Base-by-base conservation (phyloP, 805 yeast species). In the Starmerella apis region DNA sequence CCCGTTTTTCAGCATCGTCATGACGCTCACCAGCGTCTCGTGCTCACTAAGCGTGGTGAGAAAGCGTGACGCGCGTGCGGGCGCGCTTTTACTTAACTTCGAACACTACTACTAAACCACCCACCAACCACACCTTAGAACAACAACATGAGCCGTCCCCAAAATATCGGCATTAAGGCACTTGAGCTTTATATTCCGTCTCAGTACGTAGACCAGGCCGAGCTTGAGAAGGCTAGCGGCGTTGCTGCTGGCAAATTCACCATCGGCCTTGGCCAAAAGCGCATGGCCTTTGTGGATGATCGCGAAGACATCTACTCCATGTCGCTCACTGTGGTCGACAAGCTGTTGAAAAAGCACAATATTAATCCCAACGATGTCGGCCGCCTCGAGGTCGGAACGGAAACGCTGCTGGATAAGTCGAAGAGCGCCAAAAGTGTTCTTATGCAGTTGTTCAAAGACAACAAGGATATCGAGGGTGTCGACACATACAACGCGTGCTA, bases 401-500 rank as follows among this genome's bases (percentile, higher is more conserved):
- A 92, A 74, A 90, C 98, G 46, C 74, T 92, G 62, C 75, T 92
- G 61, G 98, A 92, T 71, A 92, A 92, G 72, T 87, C 97, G 60
- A 92, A 92, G 74, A 83, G 95, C 38, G 95, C 90, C 64, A 92
- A 92, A 73, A 79, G 96, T 32, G 95, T 92, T 37, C 75, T 92
- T 68, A 90, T 87, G 85, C 96, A 88, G 71, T 78, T 92, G 59
- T 81, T 92, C 59, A 86, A 83, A 52, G 90, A 78, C 48, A 92
- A 92, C 75, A 69, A 75, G 61, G 97, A 92, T 64, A 74, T 90
- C 61, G 98, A 92, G 72, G 98, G 98, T 70, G 74, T 92, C 55
- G 98, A 92, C 70, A 87, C 95, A 58, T 68, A 87, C 62, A 92
- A 92, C 69, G 98, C 98, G 28, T 92, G 98, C 73, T 92, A 92